Base-by-base conservation (phyloP, 345 rosid species). In the Mallotus nudiflorus region DNA sequence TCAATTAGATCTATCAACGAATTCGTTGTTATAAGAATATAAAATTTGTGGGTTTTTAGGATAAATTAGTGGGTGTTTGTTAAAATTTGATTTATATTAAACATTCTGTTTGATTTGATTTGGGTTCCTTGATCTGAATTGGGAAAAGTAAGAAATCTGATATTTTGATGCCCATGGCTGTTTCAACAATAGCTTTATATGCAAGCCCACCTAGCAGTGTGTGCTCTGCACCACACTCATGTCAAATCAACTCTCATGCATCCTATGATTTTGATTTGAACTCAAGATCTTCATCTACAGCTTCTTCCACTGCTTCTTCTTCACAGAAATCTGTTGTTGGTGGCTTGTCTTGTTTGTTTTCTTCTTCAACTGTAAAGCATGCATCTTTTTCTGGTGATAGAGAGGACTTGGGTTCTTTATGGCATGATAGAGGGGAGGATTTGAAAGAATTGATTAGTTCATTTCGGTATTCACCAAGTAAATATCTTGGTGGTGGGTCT, bases 151-250 rank as follows among this genome's bases (percentile, higher is more conserved):
- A 37, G n/a, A 56, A 45, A 28, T 54, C 42, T 46, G 14, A 7
- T 75, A 53, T 27, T 45, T 27, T 4, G 22, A 58, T 69, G 64
- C 69, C 77, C 75, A 91, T 94, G 97, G 91, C 82, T 71, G 89
- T 91, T 15, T 88, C 97, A 11, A 85, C 97, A 11, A 92, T 95
- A 49, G 93, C 92, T 39, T 81, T 95, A 13, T 91, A 86, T 25
- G 91, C 92, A 20, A 92, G 87, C 59, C 91, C 99, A 16, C 89
- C 97, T 16, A 85, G 96, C 78, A 79, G 85, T 37, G 86, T 85
- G 0, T 93, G 96, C 66, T 87, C 97, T 15, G 61, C 97, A n/a
- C 74, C 97, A 54, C 89, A 86, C 75, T 52, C 81, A 8, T 72
- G 77, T 62, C 95, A 86, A 81, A 87, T 87, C 88, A 90, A 71